A percentile compares a stretch with the other conserved stretches of the same genome.
phyloP scores from a whole-genome alignment of 1,284 basidiomycete species.

The Cutaneotrichosporon arboriforme region DNA sequence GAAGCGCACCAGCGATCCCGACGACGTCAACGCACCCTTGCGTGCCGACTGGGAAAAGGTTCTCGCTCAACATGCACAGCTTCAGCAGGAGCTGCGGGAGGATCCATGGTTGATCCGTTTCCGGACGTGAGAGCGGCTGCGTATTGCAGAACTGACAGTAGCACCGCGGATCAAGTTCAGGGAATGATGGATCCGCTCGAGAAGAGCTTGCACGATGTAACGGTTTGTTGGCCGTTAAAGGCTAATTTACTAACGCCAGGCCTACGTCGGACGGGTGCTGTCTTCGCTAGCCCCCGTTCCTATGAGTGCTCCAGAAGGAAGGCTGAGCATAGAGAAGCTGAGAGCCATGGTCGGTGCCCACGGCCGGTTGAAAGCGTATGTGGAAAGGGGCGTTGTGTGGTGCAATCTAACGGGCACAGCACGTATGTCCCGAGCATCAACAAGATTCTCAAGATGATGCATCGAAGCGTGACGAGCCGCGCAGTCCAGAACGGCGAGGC shows the following conservation, averaged over 20 bases:
- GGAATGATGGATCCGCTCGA: conserved; percentile 95
- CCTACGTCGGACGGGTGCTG: conserved; percentile 31
- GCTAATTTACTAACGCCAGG: conserved; percentile 7
- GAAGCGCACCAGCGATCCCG: background rate
- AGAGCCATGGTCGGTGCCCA: conserved; percentile 25
- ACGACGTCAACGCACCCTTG: conserved; percentile 11
- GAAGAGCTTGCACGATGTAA: conserved; percentile 52
- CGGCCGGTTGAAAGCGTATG: conserved; percentile 29
- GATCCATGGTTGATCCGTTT: conserved; percentile 96
- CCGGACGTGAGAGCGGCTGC: conserved; percentile 58
- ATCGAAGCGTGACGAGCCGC: conserved; percentile 81
- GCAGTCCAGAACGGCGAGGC: conserved; percentile 93
- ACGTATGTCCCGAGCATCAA: conserved; percentile 81
- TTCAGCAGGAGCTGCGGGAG: conserved; percentile 86
- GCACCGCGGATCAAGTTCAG: conserved; percentile 68
- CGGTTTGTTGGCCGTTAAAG: conserved; percentile 21
- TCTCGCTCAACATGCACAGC: conserved; percentile 69
- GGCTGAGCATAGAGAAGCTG: conserved; percentile 26
- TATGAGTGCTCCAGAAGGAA: conserved; percentile 21
- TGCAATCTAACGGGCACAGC: conserved; percentile 13
- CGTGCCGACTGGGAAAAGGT: conserved; percentile 68
- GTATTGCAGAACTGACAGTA: conserved; percentile 12
- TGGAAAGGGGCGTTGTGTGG: too few relatives aligned
- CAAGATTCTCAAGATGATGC: conserved; percentile 86
- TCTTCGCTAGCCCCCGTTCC: conserved; percentile 23